Percentiles rank a stretch among this genome's conserved stretches.
phyloP scores from a whole-genome alignment of 768 basidiomycete species.

The Lenzites betulinus region DNA sequence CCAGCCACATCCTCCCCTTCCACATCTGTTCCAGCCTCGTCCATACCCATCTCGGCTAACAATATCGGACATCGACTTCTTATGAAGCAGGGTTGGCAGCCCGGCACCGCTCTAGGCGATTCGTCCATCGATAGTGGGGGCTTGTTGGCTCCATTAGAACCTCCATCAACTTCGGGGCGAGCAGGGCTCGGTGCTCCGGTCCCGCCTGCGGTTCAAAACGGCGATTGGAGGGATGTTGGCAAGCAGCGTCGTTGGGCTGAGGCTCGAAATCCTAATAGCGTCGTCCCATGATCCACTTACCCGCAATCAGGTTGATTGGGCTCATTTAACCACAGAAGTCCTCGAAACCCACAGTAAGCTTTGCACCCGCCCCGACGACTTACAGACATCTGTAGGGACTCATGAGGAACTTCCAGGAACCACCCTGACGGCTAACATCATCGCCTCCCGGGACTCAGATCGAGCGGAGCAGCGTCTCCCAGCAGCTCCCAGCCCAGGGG shows the following conservation, averaged over 20 bases:
- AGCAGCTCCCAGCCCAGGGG: too few species aligned
- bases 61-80: slow-evolving; percentile 73
- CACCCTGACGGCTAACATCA: slow-evolving; percentile 5
- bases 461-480: not conserved
- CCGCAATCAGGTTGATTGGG: too few species aligned
- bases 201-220: slow-evolving; percentile 27
- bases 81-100: slow-evolving; percentile 76
- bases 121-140: slow-evolving; percentile 40
- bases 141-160: slow-evolving; percentile 59
- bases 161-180: slow-evolving; percentile 44
- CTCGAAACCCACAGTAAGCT: not conserved
- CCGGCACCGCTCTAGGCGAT: slow-evolving; percentile 57
- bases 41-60: slow-evolving; percentile 50
- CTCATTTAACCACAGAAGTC: too few species aligned
- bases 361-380: too few species aligned
- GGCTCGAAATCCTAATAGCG: not conserved
- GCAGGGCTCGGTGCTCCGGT: slow-evolving; percentile 53
- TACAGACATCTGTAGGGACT: not conserved
- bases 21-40: slow-evolving; percentile 40
- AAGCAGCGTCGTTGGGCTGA: slow-evolving; percentile 44
- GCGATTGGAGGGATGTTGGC: slow-evolving; percentile 43
- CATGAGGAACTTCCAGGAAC: not conserved
- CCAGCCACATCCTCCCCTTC: slow-evolving; percentile 27
- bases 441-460: slow-evolving; percentile 11
- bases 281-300: not conserved